Evolutionary conservation across 805 yeast genomes (phyloP).

Genomic region (Torulaspora franciscae): DNA sequence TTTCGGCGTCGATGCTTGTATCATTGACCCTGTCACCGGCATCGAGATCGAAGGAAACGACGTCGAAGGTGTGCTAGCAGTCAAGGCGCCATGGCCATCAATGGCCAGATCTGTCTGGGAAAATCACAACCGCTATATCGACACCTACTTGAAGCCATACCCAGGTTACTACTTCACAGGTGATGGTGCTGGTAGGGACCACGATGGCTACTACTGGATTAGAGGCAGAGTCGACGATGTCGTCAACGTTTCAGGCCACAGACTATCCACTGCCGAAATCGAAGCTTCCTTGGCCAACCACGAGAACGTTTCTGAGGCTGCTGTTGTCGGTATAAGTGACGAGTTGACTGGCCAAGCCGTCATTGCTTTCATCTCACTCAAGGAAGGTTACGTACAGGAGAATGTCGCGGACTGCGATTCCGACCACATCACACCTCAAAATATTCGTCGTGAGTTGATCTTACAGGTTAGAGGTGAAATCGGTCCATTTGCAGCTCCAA

Average conservation of each 20-base stretch:
- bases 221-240: constrained; percentile 98
- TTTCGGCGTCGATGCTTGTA: constrained; percentile 87
- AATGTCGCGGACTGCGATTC: constrained; percentile 31
- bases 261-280: constrained; percentile 97
- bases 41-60: constrained; percentile 78
- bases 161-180: constrained; percentile 95
- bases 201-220: constrained; percentile 96
- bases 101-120: constrained; percentile 94
- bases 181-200: constrained; percentile 97
- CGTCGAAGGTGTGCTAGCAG: constrained; percentile 94
- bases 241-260: constrained; percentile 95
- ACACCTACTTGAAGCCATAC: constrained; percentile 89
- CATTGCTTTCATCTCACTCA: constrained; percentile 86
- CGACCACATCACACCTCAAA: constrained; percentile 34
- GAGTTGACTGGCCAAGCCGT: constrained; percentile 98
- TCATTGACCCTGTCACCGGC: constrained; percentile 92
- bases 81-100: constrained; percentile 94
- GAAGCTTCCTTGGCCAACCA: constrained; percentile 86
- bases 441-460: constrained; percentile 56
- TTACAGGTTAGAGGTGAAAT: constrained; percentile 65
- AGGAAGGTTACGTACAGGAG: constrained; percentile 39
- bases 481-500: constrained; percentile 89
- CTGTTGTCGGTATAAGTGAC: constrained; percentile 94
- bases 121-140: constrained; percentile 79
- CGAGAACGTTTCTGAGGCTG: constrained; percentile 80